Evolutionary conservation across 2,329 filamentous ascomycete species (phyloP).

Genomic region (Colletotrichum viniferum): DNA sequence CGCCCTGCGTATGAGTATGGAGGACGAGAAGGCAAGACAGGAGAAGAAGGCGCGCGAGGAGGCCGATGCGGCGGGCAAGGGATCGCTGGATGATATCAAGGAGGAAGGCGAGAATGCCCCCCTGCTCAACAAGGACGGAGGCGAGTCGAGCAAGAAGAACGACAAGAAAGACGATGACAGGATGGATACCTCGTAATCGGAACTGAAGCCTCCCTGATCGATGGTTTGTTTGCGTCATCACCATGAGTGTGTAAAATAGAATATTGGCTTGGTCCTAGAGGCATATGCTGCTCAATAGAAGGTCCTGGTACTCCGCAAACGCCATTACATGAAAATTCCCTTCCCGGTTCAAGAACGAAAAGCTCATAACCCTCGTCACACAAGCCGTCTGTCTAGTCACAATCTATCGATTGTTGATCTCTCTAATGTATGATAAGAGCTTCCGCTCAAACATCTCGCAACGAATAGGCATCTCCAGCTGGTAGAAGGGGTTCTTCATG

Average conservation of each 20-base stretch:
- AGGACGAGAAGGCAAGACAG: constrained; percentile 94
- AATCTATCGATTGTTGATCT: constrained; percentile 62
- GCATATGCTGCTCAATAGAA: constrained; percentile 18
- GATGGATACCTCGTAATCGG: constrained; percentile 83
- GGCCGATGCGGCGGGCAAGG: constrained; percentile 74
- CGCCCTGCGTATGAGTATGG: constrained; percentile 95
- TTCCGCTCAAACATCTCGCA: constrained; percentile 95
- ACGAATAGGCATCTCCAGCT: constrained; percentile 94
- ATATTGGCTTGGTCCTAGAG: constrained; percentile 13
- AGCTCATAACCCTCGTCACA: not conserved
- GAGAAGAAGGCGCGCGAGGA: constrained; percentile 83
- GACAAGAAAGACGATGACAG: constrained; percentile 66
- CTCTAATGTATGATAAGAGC: constrained; percentile 79
- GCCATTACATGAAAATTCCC: not conserved
- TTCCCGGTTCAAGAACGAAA: not conserved
- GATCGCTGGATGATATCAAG: constrained; percentile 79
- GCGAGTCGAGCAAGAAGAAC: constrained; percentile 47
- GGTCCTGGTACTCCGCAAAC: constrained; percentile 15
- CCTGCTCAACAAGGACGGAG: constrained; percentile 65
- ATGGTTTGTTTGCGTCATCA: not conserved
- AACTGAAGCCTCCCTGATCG: not conserved
- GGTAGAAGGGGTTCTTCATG: constrained; percentile 99
- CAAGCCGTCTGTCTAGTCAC: constrained; percentile 1
- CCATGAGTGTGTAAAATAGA: constrained; percentile 23
- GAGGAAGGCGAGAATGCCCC: constrained; percentile 76